phyloP scores from a whole-genome alignment of 805 yeast species.

The Saccharomycopsis fodiens region DNA sequence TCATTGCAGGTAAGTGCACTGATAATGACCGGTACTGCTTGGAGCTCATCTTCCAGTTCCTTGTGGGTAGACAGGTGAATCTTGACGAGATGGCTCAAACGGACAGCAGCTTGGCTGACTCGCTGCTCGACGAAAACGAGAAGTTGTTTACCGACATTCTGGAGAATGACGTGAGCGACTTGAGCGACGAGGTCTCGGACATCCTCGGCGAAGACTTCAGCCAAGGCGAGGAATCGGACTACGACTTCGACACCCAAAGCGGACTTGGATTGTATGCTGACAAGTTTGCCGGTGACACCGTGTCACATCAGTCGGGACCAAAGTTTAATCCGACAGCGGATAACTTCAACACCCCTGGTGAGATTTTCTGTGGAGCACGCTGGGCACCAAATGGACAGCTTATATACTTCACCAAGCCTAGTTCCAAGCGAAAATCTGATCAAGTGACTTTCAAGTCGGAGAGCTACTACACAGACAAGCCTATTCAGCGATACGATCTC shows the following conservation, averaged over 20 bases:
- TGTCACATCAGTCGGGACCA: not conserved
- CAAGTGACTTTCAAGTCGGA: slow-evolving; percentile 2
- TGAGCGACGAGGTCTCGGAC: slow-evolving; percentile 8
- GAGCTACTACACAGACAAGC: slow-evolving; percentile 3
- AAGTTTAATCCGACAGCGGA: not conserved
- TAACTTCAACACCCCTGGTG: slow-evolving; percentile 13
- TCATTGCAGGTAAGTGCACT: slow-evolving; percentile 51
- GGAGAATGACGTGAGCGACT: slow-evolving; percentile 3
- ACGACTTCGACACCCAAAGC: slow-evolving; percentile 19
- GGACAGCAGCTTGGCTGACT: not conserved
- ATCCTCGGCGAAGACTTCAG: slow-evolving; percentile 14
- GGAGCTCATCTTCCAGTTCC: slow-evolving; percentile 42
- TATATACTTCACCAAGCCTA: slow-evolving; percentile 18
- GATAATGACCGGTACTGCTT: slow-evolving; percentile 58
- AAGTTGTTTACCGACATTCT: not conserved
- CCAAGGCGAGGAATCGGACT: slow-evolving; percentile 26
- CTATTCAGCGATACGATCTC: slow-evolving; percentile 3
- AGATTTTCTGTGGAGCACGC: slow-evolving; percentile 18
- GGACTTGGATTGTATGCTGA: not conserved
- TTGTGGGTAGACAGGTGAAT: slow-evolving; percentile 74
- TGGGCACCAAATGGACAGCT: slow-evolving; percentile 21
- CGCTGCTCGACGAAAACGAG: not conserved
- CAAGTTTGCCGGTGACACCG: not conserved
- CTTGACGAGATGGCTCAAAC: slow-evolving; percentile 26
- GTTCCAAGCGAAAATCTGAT: slow-evolving; percentile 1